These are phyloP conservation scores for Dactylorhiza incarnata DNA, from an alignment of 106 monocot species.

Conservation along the genomic window DNA sequence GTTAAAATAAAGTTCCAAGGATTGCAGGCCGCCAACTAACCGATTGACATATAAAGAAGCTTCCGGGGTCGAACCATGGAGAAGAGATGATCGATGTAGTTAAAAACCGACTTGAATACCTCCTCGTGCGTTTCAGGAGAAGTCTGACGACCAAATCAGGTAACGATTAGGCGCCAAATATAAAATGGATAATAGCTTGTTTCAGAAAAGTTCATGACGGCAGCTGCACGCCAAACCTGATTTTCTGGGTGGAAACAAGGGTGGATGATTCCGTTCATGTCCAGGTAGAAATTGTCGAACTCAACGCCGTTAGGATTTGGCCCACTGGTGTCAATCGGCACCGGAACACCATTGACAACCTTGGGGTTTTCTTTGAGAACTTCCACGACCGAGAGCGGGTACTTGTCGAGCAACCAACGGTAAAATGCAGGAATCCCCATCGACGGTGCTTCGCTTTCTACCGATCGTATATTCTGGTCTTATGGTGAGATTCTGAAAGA, in stretches of 20 bases:
- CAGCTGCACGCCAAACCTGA: slow-evolving; percentile 12
- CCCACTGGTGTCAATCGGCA: slow-evolving; percentile 32
- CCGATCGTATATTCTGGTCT: no score
- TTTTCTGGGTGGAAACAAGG: slow-evolving; percentile 65
- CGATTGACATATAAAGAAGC: slow-evolving; percentile 2
- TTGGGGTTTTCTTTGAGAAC: slow-evolving; percentile 33
- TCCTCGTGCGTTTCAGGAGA: slow-evolving; percentile 1
- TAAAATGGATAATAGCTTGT: neutral
- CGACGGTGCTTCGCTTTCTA: neutral
- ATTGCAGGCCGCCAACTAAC: neutral
- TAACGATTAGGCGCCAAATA: neutral
- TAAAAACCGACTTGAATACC: slow-evolving; percentile 4
- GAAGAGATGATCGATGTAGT: slow-evolving; percentile 6
- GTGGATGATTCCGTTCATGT: slow-evolving; percentile 60
- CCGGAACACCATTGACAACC: slow-evolving; percentile 16
- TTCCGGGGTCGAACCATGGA: slow-evolving; percentile 3
- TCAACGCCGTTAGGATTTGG: slow-evolving; percentile 60
- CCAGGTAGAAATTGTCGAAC: slow-evolving; percentile 52
- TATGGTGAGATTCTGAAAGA: no score
- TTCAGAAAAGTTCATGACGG: neutral
- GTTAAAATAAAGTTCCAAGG: neutral
- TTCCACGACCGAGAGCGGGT: slow-evolving; percentile 47
- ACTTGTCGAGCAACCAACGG: slow-evolving; percentile 47
- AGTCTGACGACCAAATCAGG: neutral
- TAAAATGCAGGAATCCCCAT: slow-evolving; percentile 63